Conservation (phyloP, 108 stramenopile genomes). For the Nannochloropsis oceanica region DNA sequence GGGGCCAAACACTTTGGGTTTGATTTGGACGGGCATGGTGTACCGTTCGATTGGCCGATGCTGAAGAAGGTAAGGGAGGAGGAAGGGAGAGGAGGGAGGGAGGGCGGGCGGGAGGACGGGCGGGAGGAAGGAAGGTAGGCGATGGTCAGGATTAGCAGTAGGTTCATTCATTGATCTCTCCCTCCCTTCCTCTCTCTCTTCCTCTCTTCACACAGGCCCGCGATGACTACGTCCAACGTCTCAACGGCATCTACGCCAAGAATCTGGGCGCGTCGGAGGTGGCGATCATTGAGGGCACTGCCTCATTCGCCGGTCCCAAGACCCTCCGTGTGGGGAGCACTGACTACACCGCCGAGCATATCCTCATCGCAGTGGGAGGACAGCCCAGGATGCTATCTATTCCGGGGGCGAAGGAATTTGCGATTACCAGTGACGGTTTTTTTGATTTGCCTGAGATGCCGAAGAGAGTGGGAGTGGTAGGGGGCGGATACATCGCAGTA, state of each 20-base stretch:
- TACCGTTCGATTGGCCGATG: conserved; percentile 52
- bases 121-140: neutral
- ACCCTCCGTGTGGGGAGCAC: conserved; percentile 30
- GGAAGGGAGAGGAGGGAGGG: neutral
- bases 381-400: conserved; percentile 46
- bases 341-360: conserved; percentile 51
- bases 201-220: conserved; percentile 15
- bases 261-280: conserved; percentile 56
- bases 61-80: conserved; percentile 39
- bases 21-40: conserved; percentile 2
- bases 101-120: neutral
- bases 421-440: conserved; percentile 65
- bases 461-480: conserved; percentile 58
- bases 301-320: conserved; percentile 15
- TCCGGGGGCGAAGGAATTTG: neutral
- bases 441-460: conserved; percentile 69
- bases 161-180: neutral
- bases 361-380: conserved; percentile 70
- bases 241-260: conserved; percentile 71
- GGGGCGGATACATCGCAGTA: conserved; percentile 82
- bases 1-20: conserved; percentile 36
- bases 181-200: neutral
- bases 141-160: neutral
- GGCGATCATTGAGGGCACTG: conserved; percentile 38
- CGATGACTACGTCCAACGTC: conserved; percentile 54